phyloP scores from a whole-genome alignment of 768 basidiomycete species.

The Lactifluus pinguis region DNA sequence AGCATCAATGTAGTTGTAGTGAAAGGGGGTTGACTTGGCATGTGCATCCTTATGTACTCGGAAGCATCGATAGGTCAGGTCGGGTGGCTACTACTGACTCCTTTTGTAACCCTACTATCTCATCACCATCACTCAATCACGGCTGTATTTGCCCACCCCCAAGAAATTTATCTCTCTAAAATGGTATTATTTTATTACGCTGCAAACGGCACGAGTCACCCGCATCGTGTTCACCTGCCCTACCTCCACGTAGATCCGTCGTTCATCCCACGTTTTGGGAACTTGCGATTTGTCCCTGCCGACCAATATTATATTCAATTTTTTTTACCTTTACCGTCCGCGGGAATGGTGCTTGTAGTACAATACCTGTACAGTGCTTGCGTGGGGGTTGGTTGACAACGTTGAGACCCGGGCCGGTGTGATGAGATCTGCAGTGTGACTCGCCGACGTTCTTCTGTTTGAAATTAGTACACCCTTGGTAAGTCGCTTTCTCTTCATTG shows the following conservation, averaged over 20 bases:
- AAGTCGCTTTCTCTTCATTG: not conserved
- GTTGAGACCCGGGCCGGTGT: no score
- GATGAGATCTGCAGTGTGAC: no score
- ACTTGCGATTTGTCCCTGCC: conserved; percentile 34
- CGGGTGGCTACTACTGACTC: conserved; percentile 13
- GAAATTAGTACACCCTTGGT: not conserved
- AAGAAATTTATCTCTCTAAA: not conserved
- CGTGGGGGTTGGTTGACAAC: no score
- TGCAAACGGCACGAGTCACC: conserved; percentile 2
- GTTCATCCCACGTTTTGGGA: conserved; percentile 45
- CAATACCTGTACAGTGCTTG: no score
- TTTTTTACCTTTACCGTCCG: no score
- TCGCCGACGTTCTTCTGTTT: not conserved
- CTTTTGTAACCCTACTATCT: conserved; percentile 10
- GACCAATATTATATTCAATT: conserved; percentile 29
- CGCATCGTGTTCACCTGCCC: conserved; percentile 16
- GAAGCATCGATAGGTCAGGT: conserved; percentile 16
- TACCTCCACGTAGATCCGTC: conserved; percentile 45
- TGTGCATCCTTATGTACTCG: conserved; percentile 11
- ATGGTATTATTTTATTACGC: not conserved
- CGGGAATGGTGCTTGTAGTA: no score
- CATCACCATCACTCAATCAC: not conserved
- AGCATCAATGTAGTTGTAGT: conserved; percentile 16
- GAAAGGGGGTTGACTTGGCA: conserved; percentile 17
- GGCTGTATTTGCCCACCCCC: conserved; percentile 8